Conservation (phyloP, 441 rosid species). For the Erodium moschatum region DNA sequence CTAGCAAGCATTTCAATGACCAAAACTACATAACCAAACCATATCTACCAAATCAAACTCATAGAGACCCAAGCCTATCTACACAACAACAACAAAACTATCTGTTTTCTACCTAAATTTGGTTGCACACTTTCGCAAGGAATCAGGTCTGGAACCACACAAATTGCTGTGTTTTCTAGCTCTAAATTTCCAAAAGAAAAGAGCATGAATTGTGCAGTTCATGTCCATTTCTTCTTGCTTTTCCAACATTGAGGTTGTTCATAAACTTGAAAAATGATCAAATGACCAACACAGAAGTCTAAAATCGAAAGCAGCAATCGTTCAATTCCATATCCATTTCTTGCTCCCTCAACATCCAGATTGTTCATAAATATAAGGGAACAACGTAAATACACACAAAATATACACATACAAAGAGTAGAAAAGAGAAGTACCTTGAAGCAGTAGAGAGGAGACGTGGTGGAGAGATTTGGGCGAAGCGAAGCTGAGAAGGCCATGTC, state of each 20-base stretch:
- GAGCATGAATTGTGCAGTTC: not conserved
- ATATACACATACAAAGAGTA: not conserved
- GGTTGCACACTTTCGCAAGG: not conserved
- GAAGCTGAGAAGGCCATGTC: slow-evolving; percentile 51
- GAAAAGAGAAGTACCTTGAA: slow-evolving; percentile 25
- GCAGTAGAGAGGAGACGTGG: slow-evolving; percentile 26
- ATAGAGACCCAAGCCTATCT: not conserved
- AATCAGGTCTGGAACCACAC: too few species aligned
- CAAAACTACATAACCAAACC: not conserved
- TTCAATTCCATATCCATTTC: not conserved
- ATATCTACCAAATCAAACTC: not conserved
- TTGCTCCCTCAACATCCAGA: not conserved
- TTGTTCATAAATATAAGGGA: not conserved
- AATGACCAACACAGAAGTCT: not conserved
- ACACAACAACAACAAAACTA: not conserved
- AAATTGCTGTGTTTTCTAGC: not conserved
- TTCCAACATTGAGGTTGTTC: not conserved
- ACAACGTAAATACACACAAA: not conserved
- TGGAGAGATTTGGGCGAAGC: slow-evolving; percentile 31
- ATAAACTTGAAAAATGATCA: not conserved
- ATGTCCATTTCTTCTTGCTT: not conserved
- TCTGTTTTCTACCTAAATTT: not conserved
- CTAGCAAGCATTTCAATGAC: not conserved
- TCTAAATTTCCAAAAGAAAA: not conserved
- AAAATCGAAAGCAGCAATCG: not conserved